These are phyloP conservation scores for Salix exigua DNA, from an alignment of 345 rosid genomes.

Conservation along the genomic window DNA sequence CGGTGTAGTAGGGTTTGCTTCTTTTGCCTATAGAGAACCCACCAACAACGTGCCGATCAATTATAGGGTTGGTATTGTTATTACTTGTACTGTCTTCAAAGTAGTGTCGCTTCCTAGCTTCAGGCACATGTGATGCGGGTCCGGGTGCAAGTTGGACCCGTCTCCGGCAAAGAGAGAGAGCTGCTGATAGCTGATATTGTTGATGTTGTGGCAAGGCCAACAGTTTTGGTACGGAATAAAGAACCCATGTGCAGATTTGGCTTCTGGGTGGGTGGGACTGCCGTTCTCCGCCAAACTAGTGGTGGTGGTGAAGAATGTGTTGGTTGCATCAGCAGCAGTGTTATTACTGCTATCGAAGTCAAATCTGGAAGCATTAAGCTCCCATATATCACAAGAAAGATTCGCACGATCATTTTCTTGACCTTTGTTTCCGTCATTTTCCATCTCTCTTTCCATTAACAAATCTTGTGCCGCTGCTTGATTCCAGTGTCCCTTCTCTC, in stretches of 20 bases:
- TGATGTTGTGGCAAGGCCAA: background rate
- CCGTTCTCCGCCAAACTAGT: background rate
- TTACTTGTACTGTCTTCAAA: slow-evolving; percentile 33
- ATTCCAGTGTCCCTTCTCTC: background rate
- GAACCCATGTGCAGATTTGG: slow-evolving; percentile 7
- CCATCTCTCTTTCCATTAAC: slow-evolving; percentile 21
- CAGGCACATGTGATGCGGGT: slow-evolving; percentile 51
- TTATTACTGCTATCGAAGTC: slow-evolving; percentile 12
- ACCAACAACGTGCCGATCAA: slow-evolving; percentile 3
- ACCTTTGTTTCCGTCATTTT: slow-evolving; percentile 26
- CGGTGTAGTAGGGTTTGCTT: slow-evolving; percentile 26
- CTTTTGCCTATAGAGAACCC: slow-evolving; percentile 27
- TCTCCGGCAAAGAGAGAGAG: slow-evolving; percentile 29
- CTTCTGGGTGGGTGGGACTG: slow-evolving; percentile 10
- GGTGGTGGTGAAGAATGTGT: background rate
- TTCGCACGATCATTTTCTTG: background rate
- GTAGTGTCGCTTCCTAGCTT: slow-evolving; percentile 51
- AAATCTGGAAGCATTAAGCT: slow-evolving; percentile 22
- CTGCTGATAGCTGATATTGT: slow-evolving; percentile 11
- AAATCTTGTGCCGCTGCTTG: background rate
- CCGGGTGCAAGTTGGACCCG: slow-evolving; percentile 35
- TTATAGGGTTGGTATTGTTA: background rate
- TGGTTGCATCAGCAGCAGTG: background rate
- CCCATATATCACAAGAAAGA: slow-evolving; percentile 28
- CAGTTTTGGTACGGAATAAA: slow-evolving; percentile 14